Conservation (phyloP, 257 asterid species). For the Solanum rostratum region DNA sequence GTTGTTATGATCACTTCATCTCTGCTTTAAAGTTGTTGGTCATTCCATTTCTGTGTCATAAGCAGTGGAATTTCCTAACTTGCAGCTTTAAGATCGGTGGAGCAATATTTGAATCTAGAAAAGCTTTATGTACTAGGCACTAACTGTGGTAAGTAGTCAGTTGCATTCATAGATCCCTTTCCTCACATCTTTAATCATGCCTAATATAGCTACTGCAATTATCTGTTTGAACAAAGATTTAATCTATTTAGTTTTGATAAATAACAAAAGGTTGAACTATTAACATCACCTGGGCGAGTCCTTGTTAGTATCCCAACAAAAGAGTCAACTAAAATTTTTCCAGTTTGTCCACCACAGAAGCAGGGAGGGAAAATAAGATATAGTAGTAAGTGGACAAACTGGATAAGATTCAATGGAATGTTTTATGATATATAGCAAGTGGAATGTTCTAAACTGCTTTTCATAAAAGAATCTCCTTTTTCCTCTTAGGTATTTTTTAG, state of each 20-base stretch:
- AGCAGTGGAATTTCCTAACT: constrained; percentile 64
- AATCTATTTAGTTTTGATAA: background rate
- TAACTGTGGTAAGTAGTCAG: constrained; percentile 62
- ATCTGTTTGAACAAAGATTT: background rate
- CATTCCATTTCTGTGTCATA: constrained; percentile 36
- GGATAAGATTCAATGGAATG: background rate
- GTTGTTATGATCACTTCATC: constrained; percentile 1
- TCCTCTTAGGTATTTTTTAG: background rate
- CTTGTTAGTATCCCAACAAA: background rate
- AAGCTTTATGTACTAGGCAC: constrained; percentile 96
- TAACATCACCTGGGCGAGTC: background rate
- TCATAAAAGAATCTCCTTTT: background rate
- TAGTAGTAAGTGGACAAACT: background rate
- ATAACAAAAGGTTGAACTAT: background rate
- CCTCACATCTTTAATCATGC: background rate
- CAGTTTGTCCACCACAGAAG: background rate
- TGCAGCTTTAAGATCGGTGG: constrained; percentile 96
- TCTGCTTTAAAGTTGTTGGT: constrained; percentile 4
- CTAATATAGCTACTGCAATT: background rate
- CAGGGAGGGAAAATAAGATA: background rate
- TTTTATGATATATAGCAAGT: background rate
- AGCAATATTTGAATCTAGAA: constrained; percentile 84
- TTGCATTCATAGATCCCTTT: background rate
- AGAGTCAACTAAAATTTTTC: background rate
- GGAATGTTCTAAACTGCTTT: background rate